Conservation (phyloP, 2,329 filamentous ascomycete species). For the Leptodontidium sp. region DNA sequence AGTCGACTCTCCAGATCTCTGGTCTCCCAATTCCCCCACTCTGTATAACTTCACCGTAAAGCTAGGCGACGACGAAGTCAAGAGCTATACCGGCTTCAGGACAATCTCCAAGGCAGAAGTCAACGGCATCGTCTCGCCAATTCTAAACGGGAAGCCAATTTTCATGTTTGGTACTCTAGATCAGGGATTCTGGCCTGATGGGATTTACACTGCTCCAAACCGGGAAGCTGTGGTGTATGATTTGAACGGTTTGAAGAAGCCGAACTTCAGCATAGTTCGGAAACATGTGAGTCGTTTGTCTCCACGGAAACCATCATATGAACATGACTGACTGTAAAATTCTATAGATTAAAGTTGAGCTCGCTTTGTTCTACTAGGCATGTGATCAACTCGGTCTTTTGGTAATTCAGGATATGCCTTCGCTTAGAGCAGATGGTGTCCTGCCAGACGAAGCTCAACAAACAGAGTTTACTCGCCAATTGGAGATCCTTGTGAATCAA, state of each 20-base stretch:
- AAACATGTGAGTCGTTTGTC: slow-evolving; percentile 64
- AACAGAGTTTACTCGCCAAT: slow-evolving; percentile 64
- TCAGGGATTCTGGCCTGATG: slow-evolving; percentile 77
- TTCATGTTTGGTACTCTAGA: slow-evolving; percentile 75
- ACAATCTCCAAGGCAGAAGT: slow-evolving; percentile 65
- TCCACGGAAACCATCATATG: background rate
- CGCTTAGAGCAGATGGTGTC: slow-evolving; percentile 49
- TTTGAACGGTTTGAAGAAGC: slow-evolving; percentile 66
- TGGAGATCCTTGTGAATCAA: slow-evolving; percentile 53
- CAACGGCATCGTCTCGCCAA: slow-evolving; percentile 51
- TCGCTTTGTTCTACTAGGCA: slow-evolving; percentile 33
- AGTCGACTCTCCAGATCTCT: slow-evolving; percentile 63
- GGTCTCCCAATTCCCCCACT: slow-evolving; percentile 69
- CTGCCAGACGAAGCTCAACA: slow-evolving; percentile 58
- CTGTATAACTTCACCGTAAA: slow-evolving; percentile 71
- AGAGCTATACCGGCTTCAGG: slow-evolving; percentile 74
- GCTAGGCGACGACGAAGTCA: slow-evolving; percentile 59
- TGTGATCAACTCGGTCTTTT: slow-evolving; percentile 47
- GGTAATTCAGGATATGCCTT: slow-evolving; percentile 77
- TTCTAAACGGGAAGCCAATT: slow-evolving; percentile 73
- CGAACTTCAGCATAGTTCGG: slow-evolving; percentile 75
- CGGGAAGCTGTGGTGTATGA: slow-evolving; percentile 74
- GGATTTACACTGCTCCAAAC: slow-evolving; percentile 70
- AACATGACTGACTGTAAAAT: background rate
- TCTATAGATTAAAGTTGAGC: slow-evolving; percentile 20